Base-by-base conservation (phyloP, 352 stramenopile genomes). In the Phytophthora sojae region DNA sequence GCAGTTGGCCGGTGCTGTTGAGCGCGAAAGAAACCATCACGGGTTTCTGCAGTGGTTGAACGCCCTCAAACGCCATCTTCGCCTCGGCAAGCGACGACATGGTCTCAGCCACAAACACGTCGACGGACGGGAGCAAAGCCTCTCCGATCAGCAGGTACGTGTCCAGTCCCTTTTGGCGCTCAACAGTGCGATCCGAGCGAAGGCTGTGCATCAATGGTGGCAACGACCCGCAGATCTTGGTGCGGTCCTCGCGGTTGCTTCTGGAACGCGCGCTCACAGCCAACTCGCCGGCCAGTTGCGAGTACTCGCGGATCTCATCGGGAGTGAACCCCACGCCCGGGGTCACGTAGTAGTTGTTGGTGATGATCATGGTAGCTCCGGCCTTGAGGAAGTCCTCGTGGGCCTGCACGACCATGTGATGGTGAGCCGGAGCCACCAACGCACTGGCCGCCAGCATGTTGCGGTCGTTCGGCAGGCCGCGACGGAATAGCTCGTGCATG, bases 201-300 rank as follows among this genome's bases (percentile, higher is more conserved):
- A 95, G 95, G 57, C 85, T 92, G 69, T 95, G 89, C 61, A 96
- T 91, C n/a, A 97, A 79, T n/a, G 94, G 94, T 6, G 92, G 92
- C 47, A 98, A 65, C 12, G 88, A 96, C 3, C 94, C 94, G 45
- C 92, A 88, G 39, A 98, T 90, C 67, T 90, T 80, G 12, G 77
- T 79, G 6, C 21, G 58, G 6, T 66, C 35, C 26, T 79, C 60
- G n/a, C 75, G 69, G 30, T 64, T 66, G 2, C 77, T 74, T 37
- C 57, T 70, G 11, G n/a, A 37, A 8, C 69, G 72, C 23, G 91
- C 87, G 30, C 86, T 72, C 1, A 74, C 71, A 12, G 89, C 92
- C 70, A 97, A 79, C 21, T 84, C 60, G 14, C 87, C 92, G 2
- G 92, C 83, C 26, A 84, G 67, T 35, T 70, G 76, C 42, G 82